phyloP scores from a whole-genome alignment of 495 filamentous ascomycete species.

The Podospora australis region DNA sequence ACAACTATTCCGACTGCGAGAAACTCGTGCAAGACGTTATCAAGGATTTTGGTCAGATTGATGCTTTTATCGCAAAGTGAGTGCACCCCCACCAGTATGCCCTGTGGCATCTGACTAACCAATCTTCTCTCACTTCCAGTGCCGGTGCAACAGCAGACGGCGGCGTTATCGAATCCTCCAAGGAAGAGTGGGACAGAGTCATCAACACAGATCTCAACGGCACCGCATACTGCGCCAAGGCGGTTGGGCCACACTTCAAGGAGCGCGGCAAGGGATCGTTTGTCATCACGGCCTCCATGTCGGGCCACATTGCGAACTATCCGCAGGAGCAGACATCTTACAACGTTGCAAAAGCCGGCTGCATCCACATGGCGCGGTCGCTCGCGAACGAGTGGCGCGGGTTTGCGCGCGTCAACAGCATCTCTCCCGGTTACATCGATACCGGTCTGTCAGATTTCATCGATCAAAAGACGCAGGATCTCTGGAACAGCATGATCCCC shows the following conservation, averaged over 20 bases:
- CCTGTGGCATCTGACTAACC: neutral
- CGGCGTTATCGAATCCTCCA: conserved; percentile 35
- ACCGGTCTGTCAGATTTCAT: conserved; percentile 75
- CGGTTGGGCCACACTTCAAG: conserved; percentile 54
- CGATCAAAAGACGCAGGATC: conserved; percentile 57
- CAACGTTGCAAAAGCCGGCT: conserved; percentile 68
- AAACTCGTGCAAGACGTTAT: conserved; percentile 48
- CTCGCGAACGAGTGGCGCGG: conserved; percentile 73
- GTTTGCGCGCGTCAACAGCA: conserved; percentile 68
- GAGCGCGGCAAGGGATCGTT: conserved; percentile 37
- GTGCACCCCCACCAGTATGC: conserved; percentile 13
- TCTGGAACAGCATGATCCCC: conserved; percentile 74
- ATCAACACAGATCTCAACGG: conserved; percentile 61
- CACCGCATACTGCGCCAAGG: conserved; percentile 58
- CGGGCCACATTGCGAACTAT: conserved; percentile 69
- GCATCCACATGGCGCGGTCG: conserved; percentile 44
- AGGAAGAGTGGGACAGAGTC: conserved; percentile 44
- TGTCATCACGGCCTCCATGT: conserved; percentile 59
- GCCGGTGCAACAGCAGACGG: conserved; percentile 40
- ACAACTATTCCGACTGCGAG: conserved; percentile 48
- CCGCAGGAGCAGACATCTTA: conserved; percentile 74
- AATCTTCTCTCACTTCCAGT: conserved; percentile 12
- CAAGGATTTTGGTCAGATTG: conserved; percentile 50
- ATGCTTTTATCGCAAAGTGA: conserved; percentile 44
- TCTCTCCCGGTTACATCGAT: conserved; percentile 74